Base-by-base conservation (phyloP, 2,329 filamentous ascomycete species). In the Botrytis medusae region DNA sequence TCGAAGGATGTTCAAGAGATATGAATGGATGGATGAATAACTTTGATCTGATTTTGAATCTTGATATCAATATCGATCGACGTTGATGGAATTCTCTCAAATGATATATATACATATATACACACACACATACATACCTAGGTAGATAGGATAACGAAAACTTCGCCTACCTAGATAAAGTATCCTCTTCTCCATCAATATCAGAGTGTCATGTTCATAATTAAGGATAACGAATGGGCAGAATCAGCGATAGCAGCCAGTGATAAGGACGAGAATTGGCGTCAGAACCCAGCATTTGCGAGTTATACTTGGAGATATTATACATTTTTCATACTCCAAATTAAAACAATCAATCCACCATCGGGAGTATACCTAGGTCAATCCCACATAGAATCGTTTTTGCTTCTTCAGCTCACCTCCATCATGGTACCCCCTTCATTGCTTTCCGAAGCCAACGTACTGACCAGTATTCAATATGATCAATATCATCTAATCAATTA, bases 191-290 rank as follows among this genome's bases (percentile, higher is more conserved):
- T 37, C 64, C 32, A 54, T 40, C 65, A 69, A 57, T 69, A 69
- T 68, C 65, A 57, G 16, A 40, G 22, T 57, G 48, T 34, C 65
- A 69, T 57, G 46, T 57, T 69, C 65, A 69, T 69, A 57, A 54
- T 68, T 40, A 14, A 54, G 29, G 48, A 54, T 57, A 20, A 14
- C 34, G 29, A 48, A 29, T 14, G 48, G 42, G 29, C 14, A n/a
- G 48, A 40, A 42, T 29, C 32, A 6, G 65, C 37, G 37, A 42
- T 57, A 37, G 29, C 32, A 29, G 10, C 65, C 25, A 37, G n/a
- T n/a, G 9, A 51, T n/a, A 51, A 57, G 46, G 29, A 65, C n/a
- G n/a, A 44, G 62, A 64, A 61, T 2, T 37, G 59, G 59, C 32
- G 12, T 25, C 10, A 37, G 22, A 42, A 44, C 40, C 61, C 60